phyloP scores from a whole-genome alignment of 2,329 filamentous ascomycete species.

The Fusarium annulatum region DNA sequence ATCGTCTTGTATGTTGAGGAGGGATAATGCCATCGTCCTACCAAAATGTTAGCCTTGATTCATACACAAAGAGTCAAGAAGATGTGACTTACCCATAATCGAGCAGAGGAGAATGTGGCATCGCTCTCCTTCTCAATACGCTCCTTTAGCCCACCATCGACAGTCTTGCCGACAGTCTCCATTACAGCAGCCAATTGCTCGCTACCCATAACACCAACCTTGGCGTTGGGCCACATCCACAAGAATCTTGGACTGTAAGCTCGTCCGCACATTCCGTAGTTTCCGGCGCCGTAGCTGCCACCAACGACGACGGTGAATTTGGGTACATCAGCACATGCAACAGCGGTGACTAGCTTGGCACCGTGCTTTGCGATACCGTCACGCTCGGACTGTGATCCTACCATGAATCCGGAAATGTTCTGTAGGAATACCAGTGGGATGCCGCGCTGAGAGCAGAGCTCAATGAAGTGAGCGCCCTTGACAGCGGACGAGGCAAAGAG shows the following conservation, averaged over 20 bases:
- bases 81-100: conserved; percentile 77
- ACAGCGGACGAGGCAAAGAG: conserved; percentile 88
- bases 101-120: conserved; percentile 86
- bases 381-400: conserved; percentile 89
- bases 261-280: conserved; percentile 98
- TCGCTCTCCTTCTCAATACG: conserved; percentile 93
- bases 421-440: conserved; percentile 94
- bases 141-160: conserved; percentile 81
- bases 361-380: conserved; percentile 98
- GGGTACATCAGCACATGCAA: conserved; percentile 92
- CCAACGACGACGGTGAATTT: conserved; percentile 99
- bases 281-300: conserved; percentile 90
- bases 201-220: conserved; percentile 93
- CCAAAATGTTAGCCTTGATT: conserved; percentile 11
- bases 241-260: conserved; percentile 92
- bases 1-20: conserved; percentile 78
- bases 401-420: conserved; percentile 99
- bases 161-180: conserved; percentile 88
- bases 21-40: conserved; percentile 83
- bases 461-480: conserved; percentile 97
- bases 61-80: neutral
- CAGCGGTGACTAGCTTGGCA: conserved; percentile 94
- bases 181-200: conserved; percentile 94
- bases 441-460: conserved; percentile 89
- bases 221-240: conserved; percentile 98